Conservation (phyloP, 768 basidiomycete species). For the Coprinopsis cinerea region DNA sequence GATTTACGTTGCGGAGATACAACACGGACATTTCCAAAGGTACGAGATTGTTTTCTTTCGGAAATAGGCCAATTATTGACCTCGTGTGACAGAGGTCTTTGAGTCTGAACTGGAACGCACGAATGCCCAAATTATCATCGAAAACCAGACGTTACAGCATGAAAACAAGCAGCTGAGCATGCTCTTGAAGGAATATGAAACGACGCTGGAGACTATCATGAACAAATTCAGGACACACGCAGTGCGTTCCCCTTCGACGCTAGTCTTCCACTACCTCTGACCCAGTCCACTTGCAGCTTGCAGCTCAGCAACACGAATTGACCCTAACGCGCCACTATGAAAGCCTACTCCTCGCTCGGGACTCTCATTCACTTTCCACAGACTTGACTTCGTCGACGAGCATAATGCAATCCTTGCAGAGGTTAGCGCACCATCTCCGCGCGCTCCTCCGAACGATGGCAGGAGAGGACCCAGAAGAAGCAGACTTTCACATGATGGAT, state of each 20-base stretch:
- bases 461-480: slow-evolving; percentile 53
- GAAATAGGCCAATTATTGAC: slow-evolving; percentile 24
- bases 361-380: slow-evolving; percentile 46
- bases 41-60: slow-evolving; percentile 21
- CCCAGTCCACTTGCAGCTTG: slow-evolving; percentile 45
- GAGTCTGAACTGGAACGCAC: slow-evolving; percentile 87
- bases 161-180: slow-evolving; percentile 93
- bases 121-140: slow-evolving; percentile 86
- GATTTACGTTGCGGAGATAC: slow-evolving; percentile 75
- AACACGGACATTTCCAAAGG: slow-evolving; percentile 87
- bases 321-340: slow-evolving; percentile 90
- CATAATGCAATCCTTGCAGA: slow-evolving; percentile 60
- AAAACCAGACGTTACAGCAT: slow-evolving; percentile 87
- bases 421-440: slow-evolving; percentile 66
- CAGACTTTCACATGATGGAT: slow-evolving; percentile 23
- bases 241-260: slow-evolving; percentile 40
- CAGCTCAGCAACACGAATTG: slow-evolving; percentile 88
- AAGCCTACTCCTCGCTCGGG: slow-evolving; percentile 61
- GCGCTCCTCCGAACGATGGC: slow-evolving; percentile 63
- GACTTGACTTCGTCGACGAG: slow-evolving; percentile 57
- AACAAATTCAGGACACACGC: slow-evolving; percentile 89
- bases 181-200: slow-evolving; percentile 91
- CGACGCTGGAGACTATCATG: slow-evolving; percentile 95
- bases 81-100: slow-evolving; percentile 68
- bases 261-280: slow-evolving; percentile 9